Percentiles rank a stretch among this genome's conserved stretches.
phyloP scores from a whole-genome alignment of 2,329 filamentous ascomycete species.

The Dothideomycetidae sp. region DNA sequence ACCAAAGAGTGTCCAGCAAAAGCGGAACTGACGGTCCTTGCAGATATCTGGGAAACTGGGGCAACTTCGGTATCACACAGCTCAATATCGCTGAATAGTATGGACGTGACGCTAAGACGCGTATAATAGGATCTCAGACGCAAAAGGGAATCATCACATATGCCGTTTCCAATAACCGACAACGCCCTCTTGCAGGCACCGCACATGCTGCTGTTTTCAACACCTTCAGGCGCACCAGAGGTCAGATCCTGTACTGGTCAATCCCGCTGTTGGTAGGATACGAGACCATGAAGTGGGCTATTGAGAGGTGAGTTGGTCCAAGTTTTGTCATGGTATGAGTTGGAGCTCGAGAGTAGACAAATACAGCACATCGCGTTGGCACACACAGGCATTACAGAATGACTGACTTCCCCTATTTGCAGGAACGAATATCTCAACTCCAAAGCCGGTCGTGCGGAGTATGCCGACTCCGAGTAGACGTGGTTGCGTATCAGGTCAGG shows the following conservation, averaged over 20 bases:
- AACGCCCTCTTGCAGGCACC: conserved; percentile 70
- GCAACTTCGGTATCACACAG: conserved; percentile 49
- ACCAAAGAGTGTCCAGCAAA: background rate
- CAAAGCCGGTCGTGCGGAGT: conserved; percentile 52
- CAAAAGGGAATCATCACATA: conserved; percentile 55
- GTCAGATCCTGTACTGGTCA: conserved; percentile 78
- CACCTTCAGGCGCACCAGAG: conserved; percentile 70
- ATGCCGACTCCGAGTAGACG: conserved; percentile 28
- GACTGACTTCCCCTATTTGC: conserved; percentile 9
- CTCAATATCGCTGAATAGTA: too few relatives aligned
- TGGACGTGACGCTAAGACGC: too few relatives aligned
- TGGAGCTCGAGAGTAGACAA: background rate
- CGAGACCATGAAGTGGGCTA: conserved; percentile 78
- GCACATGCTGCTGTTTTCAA: conserved; percentile 84
- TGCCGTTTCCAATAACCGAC: conserved; percentile 71
- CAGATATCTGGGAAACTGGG: conserved; percentile 65
- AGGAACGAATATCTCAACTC: conserved; percentile 75
- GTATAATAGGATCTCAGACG: conserved; percentile 30
- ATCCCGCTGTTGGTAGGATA: conserved; percentile 70
- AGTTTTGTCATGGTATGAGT: background rate
- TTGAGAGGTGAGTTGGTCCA: conserved; percentile 54
- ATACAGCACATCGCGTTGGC: too few relatives aligned
- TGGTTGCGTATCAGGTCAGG: too few relatives aligned
- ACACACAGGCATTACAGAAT: background rate
- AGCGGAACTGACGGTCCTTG: conserved; percentile 18